These are phyloP conservation scores for Dendryphion nanum DNA, from an alignment of 2,329 filamentous ascomycete species.

Conservation along the genomic window DNA sequence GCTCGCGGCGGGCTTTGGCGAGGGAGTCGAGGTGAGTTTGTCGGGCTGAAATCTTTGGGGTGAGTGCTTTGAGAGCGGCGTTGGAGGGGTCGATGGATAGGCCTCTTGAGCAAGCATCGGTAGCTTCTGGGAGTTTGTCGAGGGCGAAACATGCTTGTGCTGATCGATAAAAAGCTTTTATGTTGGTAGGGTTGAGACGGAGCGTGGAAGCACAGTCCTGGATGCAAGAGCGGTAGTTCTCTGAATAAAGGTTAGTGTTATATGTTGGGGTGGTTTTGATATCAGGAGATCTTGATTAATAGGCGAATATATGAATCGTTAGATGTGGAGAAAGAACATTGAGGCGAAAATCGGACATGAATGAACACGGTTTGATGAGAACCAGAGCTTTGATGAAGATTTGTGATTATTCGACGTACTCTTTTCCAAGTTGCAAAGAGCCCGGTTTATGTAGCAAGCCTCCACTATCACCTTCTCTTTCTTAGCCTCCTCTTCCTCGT, in stretches of 20 bases:
- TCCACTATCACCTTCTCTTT: slow-evolving; percentile 68
- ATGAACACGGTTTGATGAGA: too few relatives aligned
- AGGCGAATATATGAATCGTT: too few relatives aligned
- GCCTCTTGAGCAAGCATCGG: slow-evolving; percentile 73
- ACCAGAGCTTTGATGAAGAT: too few relatives aligned
- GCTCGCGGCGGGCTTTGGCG: slow-evolving; percentile 56
- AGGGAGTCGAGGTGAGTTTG: slow-evolving; percentile 57
- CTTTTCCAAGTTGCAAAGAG: slow-evolving; percentile 83
- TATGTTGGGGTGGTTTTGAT: too few relatives aligned
- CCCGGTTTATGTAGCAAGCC: slow-evolving; percentile 79
- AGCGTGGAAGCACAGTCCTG: slow-evolving; percentile 80
- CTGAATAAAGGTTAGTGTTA: slow-evolving; percentile 38
- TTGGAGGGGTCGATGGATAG: slow-evolving; percentile 72
- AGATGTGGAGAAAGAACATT: too few relatives aligned
- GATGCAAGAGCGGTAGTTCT: slow-evolving; percentile 84
- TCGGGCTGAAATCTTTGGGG: slow-evolving; percentile 62
- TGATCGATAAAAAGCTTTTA: slow-evolving; percentile 91
- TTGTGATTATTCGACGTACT: slow-evolving; percentile 57
- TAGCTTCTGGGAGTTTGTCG: slow-evolving; percentile 75
- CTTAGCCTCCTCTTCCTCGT: slow-evolving; percentile 59
- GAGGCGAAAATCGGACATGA: too few relatives aligned
- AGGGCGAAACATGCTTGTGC: slow-evolving; percentile 74
- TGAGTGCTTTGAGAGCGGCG: slow-evolving; percentile 61
- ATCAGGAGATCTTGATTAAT: too few relatives aligned
- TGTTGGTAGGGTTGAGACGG: slow-evolving; percentile 72